phyloP scores from a whole-genome alignment of 345 rosid genomes.

The Eucalyptus erythrocorys region DNA sequence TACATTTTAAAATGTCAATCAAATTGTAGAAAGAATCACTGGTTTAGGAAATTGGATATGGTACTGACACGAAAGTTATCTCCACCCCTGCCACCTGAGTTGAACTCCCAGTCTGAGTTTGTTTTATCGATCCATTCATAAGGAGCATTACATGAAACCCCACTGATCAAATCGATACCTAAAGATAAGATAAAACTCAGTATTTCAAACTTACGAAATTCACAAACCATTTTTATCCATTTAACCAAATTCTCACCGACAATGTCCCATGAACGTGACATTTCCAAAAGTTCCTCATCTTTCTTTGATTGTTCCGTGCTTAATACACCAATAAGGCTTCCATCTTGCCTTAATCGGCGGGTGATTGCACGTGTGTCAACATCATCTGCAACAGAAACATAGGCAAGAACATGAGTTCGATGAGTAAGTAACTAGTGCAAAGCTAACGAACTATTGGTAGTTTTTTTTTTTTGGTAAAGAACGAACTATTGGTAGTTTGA shows the following conservation, averaged over 20 bases:
- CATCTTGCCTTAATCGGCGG: slow-evolving; percentile 85
- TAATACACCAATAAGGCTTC: slow-evolving; percentile 91
- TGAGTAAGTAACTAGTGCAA: background rate
- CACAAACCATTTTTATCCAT: background rate
- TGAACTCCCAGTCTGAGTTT: slow-evolving; percentile 73
- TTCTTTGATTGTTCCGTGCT: slow-evolving; percentile 75
- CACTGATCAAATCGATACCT: slow-evolving; percentile 89
- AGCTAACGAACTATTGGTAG: background rate
- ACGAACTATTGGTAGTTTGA: background rate
- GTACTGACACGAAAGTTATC: slow-evolving; percentile 42
- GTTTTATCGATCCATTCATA: slow-evolving; percentile 80
- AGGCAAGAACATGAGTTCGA: background rate
- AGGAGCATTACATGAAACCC: slow-evolving; percentile 62
- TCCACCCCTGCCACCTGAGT: slow-evolving; percentile 19
- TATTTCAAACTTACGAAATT: background rate
- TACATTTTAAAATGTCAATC: background rate
- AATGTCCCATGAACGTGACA: slow-evolving; percentile 89
- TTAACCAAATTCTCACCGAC: slow-evolving; percentile 30
- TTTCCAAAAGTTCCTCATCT: slow-evolving; percentile 66
- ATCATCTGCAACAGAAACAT: slow-evolving; percentile 42
- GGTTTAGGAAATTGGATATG: background rate
- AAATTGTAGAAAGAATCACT: background rate
- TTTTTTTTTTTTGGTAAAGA: too few relatives aligned
- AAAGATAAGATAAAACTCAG: slow-evolving; percentile 4
- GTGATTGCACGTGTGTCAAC: slow-evolving; percentile 96